Conservation (phyloP, 768 basidiomycete species). For the Auricularia sp. region DNA sequence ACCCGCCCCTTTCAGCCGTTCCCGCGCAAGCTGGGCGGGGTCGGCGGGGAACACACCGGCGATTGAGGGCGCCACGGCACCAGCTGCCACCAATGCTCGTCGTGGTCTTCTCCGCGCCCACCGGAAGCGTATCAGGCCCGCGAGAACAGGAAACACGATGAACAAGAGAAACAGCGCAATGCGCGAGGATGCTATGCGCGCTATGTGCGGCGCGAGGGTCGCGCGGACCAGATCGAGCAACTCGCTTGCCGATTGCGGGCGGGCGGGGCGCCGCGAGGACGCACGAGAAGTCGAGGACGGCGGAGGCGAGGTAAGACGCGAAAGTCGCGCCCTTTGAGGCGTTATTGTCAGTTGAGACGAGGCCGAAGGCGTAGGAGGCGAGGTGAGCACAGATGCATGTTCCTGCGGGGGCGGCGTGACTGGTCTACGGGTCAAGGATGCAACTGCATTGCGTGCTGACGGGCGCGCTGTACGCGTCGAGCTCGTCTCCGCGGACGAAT, state of each 20-base stretch:
- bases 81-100: background rate
- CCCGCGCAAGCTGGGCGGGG: background rate
- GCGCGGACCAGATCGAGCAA: slow-evolving; percentile 37
- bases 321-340: background rate
- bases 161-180: slow-evolving; percentile 36
- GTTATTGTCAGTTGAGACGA: background rate
- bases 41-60: background rate
- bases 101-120: background rate
- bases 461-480: slow-evolving; percentile 54
- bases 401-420: slow-evolving; percentile 25
- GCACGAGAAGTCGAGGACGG: slow-evolving; percentile 11
- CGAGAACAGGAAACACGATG: slow-evolving; percentile 31
- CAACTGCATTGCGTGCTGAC: background rate
- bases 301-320: slow-evolving; percentile 12
- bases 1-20: background rate
- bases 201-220: slow-evolving; percentile 40
- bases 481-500: slow-evolving; percentile 57
- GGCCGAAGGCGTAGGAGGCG: slow-evolving; percentile 17
- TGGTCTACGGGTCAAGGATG: slow-evolving; percentile 32
- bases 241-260: slow-evolving; percentile 10
- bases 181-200: slow-evolving; percentile 29
- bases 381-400: slow-evolving; percentile 21
- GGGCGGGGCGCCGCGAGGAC: slow-evolving; percentile 13
- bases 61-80: background rate
- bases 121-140: background rate